These are phyloP conservation scores for Ananas comosus DNA, from an alignment of 176 grass and related monocot genomes.

Conservation along the genomic window DNA sequence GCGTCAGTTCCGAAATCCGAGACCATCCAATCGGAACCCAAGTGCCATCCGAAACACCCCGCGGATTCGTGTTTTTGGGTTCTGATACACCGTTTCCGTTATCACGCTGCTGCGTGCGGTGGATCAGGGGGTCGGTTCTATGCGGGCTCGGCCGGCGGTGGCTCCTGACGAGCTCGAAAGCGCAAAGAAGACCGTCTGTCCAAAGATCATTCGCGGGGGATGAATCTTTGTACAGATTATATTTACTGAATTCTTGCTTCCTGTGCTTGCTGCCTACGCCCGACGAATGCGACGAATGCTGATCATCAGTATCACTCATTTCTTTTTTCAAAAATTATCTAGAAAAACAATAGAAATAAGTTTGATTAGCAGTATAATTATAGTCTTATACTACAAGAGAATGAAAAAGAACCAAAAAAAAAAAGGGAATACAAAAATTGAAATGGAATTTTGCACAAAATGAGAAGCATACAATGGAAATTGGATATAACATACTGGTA, in stretches of 20 bases:
- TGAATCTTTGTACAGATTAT: slow-evolving; percentile 32
- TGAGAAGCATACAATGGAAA: too few relatives aligned
- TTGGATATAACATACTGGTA: too few relatives aligned
- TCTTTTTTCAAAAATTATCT: background rate
- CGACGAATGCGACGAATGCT: slow-evolving; percentile 20
- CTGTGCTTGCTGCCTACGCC: slow-evolving; percentile 22
- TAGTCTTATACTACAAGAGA: too few relatives aligned
- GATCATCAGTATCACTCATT: slow-evolving; percentile 33
- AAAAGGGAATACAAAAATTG: too few relatives aligned
- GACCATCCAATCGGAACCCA: slow-evolving; percentile 93
- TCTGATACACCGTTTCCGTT: background rate
- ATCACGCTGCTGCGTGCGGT: slow-evolving; percentile 11
- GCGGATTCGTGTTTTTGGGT: slow-evolving; percentile 19
- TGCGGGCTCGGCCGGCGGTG: slow-evolving; percentile 19
- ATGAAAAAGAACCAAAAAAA: too few relatives aligned
- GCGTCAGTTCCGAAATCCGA: slow-evolving; percentile 62
- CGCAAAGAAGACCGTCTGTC: slow-evolving; percentile 76
- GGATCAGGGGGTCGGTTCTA: slow-evolving; percentile 24
- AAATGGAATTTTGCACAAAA: too few relatives aligned
- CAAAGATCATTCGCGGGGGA: slow-evolving; percentile 58
- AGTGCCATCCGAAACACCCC: slow-evolving; percentile 42
- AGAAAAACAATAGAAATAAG: too few relatives aligned
- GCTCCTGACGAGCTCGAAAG: slow-evolving; percentile 66
- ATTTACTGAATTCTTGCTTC: slow-evolving; percentile 35
- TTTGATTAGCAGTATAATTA: too few relatives aligned